Conservation (phyloP, 148 eudicot genomes). For the Gaultheria prostrata region DNA sequence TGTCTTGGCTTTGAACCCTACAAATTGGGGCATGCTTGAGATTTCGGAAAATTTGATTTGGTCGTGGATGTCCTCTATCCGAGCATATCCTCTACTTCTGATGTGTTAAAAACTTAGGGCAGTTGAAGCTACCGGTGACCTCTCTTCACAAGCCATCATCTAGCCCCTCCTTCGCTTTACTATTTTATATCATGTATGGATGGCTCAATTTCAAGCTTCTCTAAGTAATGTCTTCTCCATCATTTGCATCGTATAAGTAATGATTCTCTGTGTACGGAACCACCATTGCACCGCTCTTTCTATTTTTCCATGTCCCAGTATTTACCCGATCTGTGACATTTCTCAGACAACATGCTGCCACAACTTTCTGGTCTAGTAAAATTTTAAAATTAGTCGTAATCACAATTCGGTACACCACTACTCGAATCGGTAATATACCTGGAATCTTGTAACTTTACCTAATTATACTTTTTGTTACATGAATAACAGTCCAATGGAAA, state of each 20-base stretch:
- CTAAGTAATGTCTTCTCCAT: too few relatives aligned
- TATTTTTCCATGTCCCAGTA: background rate
- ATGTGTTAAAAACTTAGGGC: background rate
- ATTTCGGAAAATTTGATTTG: background rate
- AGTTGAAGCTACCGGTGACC: background rate
- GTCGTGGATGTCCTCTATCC: background rate
- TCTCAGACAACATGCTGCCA: background rate
- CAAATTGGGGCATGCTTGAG: background rate
- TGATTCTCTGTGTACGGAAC: background rate
- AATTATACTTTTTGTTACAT: background rate
- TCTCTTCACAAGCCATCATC: too few relatives aligned
- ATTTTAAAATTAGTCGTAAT: background rate
- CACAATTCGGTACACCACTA: background rate
- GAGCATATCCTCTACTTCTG: background rate
- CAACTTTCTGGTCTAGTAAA: background rate
- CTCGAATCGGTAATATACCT: background rate
- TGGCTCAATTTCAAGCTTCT: too few relatives aligned
- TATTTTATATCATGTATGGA: too few relatives aligned
- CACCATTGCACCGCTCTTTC: background rate
- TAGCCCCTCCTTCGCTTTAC: too few relatives aligned
- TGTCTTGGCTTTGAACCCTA: background rate
- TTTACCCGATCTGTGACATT: background rate
- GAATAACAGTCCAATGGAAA: background rate
- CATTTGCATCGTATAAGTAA: too few relatives aligned
- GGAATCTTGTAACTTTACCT: constrained; percentile 11